Conservation (phyloP, 2,329 filamentous ascomycete genomes). For the Ophiocordyceps robertsii region DNA sequence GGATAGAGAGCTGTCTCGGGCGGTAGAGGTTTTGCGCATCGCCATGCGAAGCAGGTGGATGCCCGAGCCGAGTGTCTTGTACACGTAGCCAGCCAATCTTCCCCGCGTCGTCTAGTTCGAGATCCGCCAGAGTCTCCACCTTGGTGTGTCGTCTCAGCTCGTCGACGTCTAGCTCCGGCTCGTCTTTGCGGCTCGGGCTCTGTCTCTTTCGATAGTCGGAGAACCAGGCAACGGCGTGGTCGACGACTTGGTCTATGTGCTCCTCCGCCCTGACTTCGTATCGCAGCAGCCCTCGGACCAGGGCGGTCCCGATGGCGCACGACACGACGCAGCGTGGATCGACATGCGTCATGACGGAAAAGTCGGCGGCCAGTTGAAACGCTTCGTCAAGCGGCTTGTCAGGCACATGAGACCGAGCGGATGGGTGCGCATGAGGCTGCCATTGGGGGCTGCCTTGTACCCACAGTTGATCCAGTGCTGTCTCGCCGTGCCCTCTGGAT, state of each 20-base stretch:
- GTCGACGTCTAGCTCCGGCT: conserved; percentile 20
- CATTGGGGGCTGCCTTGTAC: conserved; percentile 32
- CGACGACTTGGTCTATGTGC: conserved; percentile 27
- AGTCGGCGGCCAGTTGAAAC: conserved; percentile 26
- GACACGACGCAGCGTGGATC: conserved; percentile 37
- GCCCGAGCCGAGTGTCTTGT: conserved; percentile 36
- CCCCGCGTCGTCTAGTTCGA: conserved; percentile 28
- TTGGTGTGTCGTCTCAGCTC: conserved; percentile 28
- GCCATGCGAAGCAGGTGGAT: conserved; percentile 29
- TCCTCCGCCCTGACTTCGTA: conserved; percentile 26
- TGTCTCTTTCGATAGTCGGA: conserved; percentile 3
- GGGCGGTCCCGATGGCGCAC: conserved; percentile 31
- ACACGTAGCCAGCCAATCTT: conserved; percentile 41
- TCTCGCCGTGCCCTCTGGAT: conserved; percentile 25
- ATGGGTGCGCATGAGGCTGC: conserved; percentile 39
- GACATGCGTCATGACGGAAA: conserved; percentile 32
- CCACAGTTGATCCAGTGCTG: conserved; percentile 25
- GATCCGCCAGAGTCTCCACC: conserved; percentile 19
- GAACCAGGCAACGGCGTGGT: conserved; percentile 26
- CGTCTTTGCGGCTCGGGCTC: conserved; percentile 11
- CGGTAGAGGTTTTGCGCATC: conserved; percentile 18
- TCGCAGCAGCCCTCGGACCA: conserved; percentile 31
- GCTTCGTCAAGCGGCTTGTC: conserved; percentile 24
- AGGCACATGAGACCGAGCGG: conserved; percentile 34
- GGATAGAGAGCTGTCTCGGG: not conserved